Conservation (phyloP, 345 rosid species). For the Adansonia digitata region DNA sequence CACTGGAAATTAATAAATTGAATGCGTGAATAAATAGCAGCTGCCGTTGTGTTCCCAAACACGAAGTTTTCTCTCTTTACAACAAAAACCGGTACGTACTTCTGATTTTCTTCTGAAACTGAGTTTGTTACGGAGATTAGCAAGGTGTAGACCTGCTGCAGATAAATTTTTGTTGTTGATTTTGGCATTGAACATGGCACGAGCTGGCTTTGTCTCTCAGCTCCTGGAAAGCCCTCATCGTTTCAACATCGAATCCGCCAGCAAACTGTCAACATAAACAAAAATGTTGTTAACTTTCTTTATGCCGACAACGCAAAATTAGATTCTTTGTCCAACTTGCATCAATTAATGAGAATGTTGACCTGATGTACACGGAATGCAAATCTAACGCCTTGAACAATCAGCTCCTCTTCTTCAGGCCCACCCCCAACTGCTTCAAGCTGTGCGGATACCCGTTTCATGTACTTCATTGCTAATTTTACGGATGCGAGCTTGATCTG, state of each 20-base stretch:
- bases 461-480: slow-evolving; percentile 91
- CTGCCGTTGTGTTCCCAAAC: slow-evolving; percentile 23
- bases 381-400: slow-evolving; percentile 86
- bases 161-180: slow-evolving; percentile 54
- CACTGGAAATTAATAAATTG: background rate
- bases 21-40: background rate
- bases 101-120: slow-evolving; percentile 32
- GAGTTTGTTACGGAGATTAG: slow-evolving; percentile 60
- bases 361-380: slow-evolving; percentile 99
- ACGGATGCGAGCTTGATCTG: slow-evolving; percentile 90
- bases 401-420: slow-evolving; percentile 91
- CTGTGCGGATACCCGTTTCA: slow-evolving; percentile 93
- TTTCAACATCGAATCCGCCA: slow-evolving; percentile 91
- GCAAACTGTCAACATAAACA: slow-evolving; percentile 52
- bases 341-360: slow-evolving; percentile 1
- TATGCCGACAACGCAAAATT: background rate
- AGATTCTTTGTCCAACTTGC: background rate
- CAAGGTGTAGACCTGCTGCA: slow-evolving; percentile 52
- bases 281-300: background rate
- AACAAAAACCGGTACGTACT: slow-evolving; percentile 13
- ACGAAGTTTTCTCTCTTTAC: slow-evolving; percentile 19
- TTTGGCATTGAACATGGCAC: slow-evolving; percentile 69
- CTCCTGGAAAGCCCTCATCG: slow-evolving; percentile 94
- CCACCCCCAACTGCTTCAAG: slow-evolving; percentile 58
- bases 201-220: slow-evolving; percentile 85